Conservation (phyloP, 768 basidiomycete species). For the Auriscalpium vulgare region DNA sequence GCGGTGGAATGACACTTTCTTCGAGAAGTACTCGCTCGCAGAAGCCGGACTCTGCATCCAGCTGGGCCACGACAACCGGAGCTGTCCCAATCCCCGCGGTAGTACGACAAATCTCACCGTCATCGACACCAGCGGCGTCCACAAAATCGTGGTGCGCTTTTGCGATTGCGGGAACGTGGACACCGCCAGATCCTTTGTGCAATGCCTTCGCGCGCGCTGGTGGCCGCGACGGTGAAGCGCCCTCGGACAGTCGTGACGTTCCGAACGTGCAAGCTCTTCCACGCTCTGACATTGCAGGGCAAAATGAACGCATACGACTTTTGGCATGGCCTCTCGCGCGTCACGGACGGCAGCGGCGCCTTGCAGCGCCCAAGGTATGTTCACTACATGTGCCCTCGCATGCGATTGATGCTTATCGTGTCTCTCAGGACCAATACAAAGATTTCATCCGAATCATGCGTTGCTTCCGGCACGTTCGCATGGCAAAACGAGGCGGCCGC, state of each 20-base stretch:
- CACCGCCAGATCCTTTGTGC: neutral
- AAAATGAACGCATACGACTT: neutral
- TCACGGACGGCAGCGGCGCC: neutral
- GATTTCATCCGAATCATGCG: slow-evolving; percentile 12
- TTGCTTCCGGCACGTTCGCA: slow-evolving; percentile 14
- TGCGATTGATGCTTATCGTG: no score
- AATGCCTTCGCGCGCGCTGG: neutral
- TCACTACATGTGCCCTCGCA: neutral
- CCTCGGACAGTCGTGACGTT: neutral
- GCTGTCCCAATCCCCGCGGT: neutral
- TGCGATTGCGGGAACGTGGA: neutral
- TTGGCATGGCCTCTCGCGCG: neutral
- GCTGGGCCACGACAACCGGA: neutral
- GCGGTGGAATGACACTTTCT: neutral
- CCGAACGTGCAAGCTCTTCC: neutral
- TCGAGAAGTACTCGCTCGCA: neutral
- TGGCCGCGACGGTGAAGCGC: neutral
- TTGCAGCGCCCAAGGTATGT: slow-evolving; percentile 8
- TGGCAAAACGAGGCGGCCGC: slow-evolving; percentile 15
- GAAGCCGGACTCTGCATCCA: neutral
- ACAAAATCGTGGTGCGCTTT: neutral
- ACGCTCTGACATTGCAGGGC: neutral
- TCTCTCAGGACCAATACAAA: neutral
- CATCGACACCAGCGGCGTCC: neutral
- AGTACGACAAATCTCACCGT: neutral